Evolutionary conservation across 805 yeast species (phyloP).

Genomic region (Candida sphagnicola): DNA sequence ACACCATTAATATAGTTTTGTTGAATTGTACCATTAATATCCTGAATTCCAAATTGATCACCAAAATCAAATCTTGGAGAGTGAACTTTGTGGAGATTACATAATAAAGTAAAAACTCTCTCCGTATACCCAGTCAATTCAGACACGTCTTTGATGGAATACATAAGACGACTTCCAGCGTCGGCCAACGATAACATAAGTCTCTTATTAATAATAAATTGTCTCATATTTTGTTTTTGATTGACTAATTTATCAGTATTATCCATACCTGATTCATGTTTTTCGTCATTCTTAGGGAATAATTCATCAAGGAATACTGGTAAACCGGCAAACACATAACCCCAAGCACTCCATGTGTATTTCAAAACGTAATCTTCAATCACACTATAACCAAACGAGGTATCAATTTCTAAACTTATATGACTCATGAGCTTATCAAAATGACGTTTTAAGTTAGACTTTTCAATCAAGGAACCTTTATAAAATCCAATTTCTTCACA

Average conservation of each 20-base stretch:
- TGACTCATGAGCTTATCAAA: slow-evolving; percentile 56
- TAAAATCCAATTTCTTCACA: slow-evolving; percentile 94
- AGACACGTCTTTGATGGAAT: slow-evolving; percentile 88
- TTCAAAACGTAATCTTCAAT: slow-evolving; percentile 84
- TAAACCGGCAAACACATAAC: slow-evolving; percentile 85
- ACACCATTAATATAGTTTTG: slow-evolving; percentile 66
- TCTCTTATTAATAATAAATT: slow-evolving; percentile 86
- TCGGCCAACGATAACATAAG: slow-evolving; percentile 88
- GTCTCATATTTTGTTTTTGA: slow-evolving; percentile 69
- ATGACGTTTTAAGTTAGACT: slow-evolving; percentile 54
- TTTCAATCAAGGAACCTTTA: slow-evolving; percentile 82
- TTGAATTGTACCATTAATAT: slow-evolving; percentile 78
- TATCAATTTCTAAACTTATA: slow-evolving; percentile 49
- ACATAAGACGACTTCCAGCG: slow-evolving; percentile 93
- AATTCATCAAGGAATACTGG: slow-evolving; percentile 71
- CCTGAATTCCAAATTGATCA: slow-evolving; percentile 33
- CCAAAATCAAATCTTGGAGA: slow-evolving; percentile 55
- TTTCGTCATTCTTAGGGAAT: slow-evolving; percentile 24
- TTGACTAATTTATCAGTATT: slow-evolving; percentile 13
- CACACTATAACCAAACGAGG: slow-evolving; percentile 64
- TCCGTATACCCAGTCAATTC: slow-evolving; percentile 89
- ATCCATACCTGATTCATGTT: slow-evolving; percentile 1
- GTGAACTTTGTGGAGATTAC: slow-evolving; percentile 81
- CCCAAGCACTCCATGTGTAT: slow-evolving; percentile 93
- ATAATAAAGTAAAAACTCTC: slow-evolving; percentile 69